A percentile compares a stretch with the other conserved stretches of the same genome.
Conservation (phyloP, 495 filamentous ascomycete species). For the Penicillium bialowiezense region DNA sequence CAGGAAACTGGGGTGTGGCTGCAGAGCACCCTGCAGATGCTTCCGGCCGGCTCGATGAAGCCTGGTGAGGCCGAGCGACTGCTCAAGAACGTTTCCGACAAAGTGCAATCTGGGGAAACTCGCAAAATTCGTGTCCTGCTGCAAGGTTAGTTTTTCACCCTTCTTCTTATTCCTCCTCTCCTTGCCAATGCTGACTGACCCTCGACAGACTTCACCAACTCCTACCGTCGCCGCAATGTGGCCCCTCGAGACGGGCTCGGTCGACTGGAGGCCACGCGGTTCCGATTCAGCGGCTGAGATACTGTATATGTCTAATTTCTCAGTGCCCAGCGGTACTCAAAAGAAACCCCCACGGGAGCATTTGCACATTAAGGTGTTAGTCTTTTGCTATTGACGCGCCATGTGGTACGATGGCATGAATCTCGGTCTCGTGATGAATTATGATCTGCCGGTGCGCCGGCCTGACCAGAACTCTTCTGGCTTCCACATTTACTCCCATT, state of each 20-base stretch:
- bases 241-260: slow-evolving; percentile 90
- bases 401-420: slow-evolving; percentile 21
- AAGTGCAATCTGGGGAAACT: slow-evolving; percentile 68
- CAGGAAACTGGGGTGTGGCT: slow-evolving; percentile 75
- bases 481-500: slow-evolving; percentile 2
- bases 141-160: slow-evolving; percentile 51
- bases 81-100: slow-evolving; percentile 61
- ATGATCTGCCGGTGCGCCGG: slow-evolving; percentile 20
- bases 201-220: slow-evolving; percentile 79
- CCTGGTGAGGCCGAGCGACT: slow-evolving; percentile 60
- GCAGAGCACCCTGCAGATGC: slow-evolving; percentile 73
- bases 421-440: slow-evolving; percentile 24
- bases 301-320: slow-evolving; percentile 17
- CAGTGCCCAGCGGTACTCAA: slow-evolving; percentile 9
- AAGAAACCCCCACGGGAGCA: slow-evolving; percentile 19
- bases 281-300: slow-evolving; percentile 69
- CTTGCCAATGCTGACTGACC: too few species aligned
- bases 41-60: slow-evolving; percentile 78
- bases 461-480: slow-evolving; percentile 6
- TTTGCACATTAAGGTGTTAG: slow-evolving; percentile 24
- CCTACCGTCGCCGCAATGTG: slow-evolving; percentile 88
- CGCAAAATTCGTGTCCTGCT: slow-evolving; percentile 79
- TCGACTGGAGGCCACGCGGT: slow-evolving; percentile 76
- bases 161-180: background rate
- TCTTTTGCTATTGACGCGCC: slow-evolving; percentile 19